These are phyloP conservation scores for Cordyceps fumosorosea DNA, from an alignment of 2,329 filamentous ascomycete genomes.

Conservation along the genomic window DNA sequence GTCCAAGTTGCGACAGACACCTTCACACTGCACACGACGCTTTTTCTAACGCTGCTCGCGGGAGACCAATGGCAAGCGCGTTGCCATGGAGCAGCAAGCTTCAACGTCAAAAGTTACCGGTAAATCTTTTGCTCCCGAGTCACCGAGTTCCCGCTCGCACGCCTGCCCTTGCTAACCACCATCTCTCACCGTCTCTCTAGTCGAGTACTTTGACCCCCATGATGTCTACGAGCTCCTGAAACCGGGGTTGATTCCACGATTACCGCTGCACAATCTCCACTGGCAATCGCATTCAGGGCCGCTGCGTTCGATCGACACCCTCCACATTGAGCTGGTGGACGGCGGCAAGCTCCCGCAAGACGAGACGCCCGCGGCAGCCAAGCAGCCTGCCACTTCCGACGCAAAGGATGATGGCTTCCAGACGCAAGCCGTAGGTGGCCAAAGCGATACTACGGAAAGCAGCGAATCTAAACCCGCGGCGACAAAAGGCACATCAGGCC, in stretches of 20 bases:
- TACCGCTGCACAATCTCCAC: slow-evolving; percentile 86
- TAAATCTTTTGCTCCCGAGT: slow-evolving; percentile 28
- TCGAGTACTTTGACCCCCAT: slow-evolving; percentile 94
- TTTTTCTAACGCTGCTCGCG: background rate
- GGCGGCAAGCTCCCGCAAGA: slow-evolving; percentile 37
- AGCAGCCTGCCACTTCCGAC: slow-evolving; percentile 28
- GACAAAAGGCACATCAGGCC: slow-evolving; percentile 31
- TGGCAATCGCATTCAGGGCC: slow-evolving; percentile 95
- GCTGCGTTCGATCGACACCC: slow-evolving; percentile 83
- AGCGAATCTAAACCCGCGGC: slow-evolving; percentile 29
- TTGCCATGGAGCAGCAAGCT: slow-evolving; percentile 57
- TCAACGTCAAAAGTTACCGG: slow-evolving; percentile 74
- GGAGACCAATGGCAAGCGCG: slow-evolving; percentile 10
- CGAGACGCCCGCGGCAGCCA: slow-evolving; percentile 28
- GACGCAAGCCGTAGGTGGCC: slow-evolving; percentile 45
- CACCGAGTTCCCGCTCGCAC: too few species aligned
- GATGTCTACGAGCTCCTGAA: slow-evolving; percentile 78
- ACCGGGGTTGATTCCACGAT: slow-evolving; percentile 66
- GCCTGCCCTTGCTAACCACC: background rate
- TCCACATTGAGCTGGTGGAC: slow-evolving; percentile 82
- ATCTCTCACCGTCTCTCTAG: slow-evolving; percentile 36
- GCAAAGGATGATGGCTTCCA: slow-evolving; percentile 53
- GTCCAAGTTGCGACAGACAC: slow-evolving; percentile 1
- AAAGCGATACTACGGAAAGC: slow-evolving; percentile 31
- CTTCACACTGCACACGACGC: background rate